Conservation (phyloP, 768 basidiomycete genomes). For the Lactarius trivialis region DNA sequence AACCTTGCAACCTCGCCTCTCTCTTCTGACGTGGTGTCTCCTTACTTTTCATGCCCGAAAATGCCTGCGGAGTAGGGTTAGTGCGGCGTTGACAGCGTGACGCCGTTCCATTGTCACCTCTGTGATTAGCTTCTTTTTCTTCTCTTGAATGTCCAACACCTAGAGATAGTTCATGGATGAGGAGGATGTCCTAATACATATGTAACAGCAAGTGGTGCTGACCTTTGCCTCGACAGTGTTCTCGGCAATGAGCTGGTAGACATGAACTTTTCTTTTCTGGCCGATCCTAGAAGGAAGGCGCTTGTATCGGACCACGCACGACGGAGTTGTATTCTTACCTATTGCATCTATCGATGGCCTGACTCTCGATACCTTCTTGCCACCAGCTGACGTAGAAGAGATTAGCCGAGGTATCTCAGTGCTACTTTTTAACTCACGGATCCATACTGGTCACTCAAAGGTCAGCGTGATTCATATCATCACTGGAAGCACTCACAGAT, state of each 20-base stretch:
- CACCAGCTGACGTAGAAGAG: conserved; percentile 52
- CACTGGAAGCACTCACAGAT: conserved; percentile 45
- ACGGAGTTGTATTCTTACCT: conserved; percentile 33
- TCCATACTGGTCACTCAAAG: conserved; percentile 53
- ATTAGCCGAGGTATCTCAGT: neutral
- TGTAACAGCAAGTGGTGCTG: conserved; percentile 1
- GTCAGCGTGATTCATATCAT: neutral
- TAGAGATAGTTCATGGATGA: conserved; percentile 20
- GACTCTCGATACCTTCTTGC: conserved; percentile 83
- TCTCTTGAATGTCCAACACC: conserved; percentile 82
- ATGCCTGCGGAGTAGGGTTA: conserved; percentile 47
- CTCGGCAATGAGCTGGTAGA: conserved; percentile 87
- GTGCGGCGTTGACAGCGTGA: neutral
- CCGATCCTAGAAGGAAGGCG: conserved; percentile 46
- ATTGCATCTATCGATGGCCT: conserved; percentile 77
- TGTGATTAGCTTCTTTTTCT: conserved; percentile 72
- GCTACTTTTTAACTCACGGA: conserved; percentile 51
- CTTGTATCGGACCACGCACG: neutral
- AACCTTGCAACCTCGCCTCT: conserved; percentile 78
- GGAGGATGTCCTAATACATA: neutral
- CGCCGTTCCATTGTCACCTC: conserved; percentile 36
- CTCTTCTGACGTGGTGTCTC: conserved; percentile 72
- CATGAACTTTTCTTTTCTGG: conserved; percentile 75
- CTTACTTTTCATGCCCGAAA: conserved; percentile 70
- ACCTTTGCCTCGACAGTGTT: conserved; percentile 85